Conservation (phyloP, 106 monocot species). For the Cymbidium sinense region DNA sequence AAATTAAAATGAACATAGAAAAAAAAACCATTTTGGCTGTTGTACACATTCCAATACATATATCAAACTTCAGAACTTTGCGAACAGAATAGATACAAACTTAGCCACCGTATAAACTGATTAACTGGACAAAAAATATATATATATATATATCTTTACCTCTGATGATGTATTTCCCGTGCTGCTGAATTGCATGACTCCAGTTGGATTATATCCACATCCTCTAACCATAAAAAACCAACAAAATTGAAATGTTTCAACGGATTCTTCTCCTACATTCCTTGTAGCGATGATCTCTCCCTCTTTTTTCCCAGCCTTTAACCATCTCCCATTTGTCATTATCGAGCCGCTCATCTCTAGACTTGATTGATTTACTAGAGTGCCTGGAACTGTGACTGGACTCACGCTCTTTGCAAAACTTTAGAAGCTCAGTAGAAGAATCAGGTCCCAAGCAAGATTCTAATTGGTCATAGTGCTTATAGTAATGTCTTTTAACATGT, state of each 20-base stretch:
- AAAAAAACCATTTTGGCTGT: too few relatives aligned
- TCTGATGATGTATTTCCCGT: neutral
- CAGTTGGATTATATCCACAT: neutral
- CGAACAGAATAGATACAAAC: neutral
- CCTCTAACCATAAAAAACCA: neutral
- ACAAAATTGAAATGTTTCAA: neutral
- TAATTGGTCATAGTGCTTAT: neutral
- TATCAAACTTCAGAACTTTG: neutral
- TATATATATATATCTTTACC: slow-evolving; percentile 1
- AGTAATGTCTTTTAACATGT: neutral
- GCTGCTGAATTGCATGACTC: neutral
- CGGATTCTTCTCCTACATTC: neutral
- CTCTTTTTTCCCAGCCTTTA: neutral
- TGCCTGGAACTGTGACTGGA: neutral
- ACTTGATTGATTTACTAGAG: neutral
- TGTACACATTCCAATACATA: neutral
- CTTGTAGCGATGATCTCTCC: neutral
- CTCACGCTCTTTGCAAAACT: neutral
- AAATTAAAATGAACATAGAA: too few relatives aligned
- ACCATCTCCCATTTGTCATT: neutral
- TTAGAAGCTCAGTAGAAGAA: neutral
- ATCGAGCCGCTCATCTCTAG: neutral
- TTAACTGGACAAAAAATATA: neutral
- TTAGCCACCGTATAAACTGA: neutral
- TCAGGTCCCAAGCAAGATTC: neutral